Evolutionary conservation across 176 grass and related monocot genomes (phyloP).

Genomic region (Urochloa ruziziensis): DNA sequence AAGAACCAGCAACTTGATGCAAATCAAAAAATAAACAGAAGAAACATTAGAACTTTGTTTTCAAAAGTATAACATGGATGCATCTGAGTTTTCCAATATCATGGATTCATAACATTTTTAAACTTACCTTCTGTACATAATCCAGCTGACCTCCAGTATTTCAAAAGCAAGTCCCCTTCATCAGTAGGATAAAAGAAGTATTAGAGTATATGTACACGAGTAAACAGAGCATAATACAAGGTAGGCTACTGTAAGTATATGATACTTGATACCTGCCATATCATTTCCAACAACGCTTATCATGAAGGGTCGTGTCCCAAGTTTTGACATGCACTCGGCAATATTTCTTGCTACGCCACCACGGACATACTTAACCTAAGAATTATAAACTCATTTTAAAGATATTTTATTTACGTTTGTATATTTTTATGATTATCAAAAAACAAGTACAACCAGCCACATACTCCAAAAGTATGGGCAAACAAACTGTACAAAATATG

Average conservation of each 20-base stretch:
- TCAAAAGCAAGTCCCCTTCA: slow-evolving; percentile 79
- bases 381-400: background rate
- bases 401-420: background rate
- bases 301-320: slow-evolving; percentile 76
- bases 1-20: slow-evolving; percentile 1
- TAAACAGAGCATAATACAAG: slow-evolving; percentile 28
- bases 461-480: background rate
- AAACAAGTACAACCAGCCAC: slow-evolving; percentile 5
- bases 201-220: slow-evolving; percentile 25
- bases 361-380: slow-evolving; percentile 70
- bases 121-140: slow-evolving; percentile 70
- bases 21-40: slow-evolving; percentile 14
- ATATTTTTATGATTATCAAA: background rate
- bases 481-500: slow-evolving; percentile 4
- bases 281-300: slow-evolving; percentile 90
- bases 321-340: slow-evolving; percentile 93
- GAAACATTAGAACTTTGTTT: background rate
- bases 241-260: background rate
- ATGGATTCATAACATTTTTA: background rate
- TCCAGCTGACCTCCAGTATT: slow-evolving; percentile 69
- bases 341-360: slow-evolving; percentile 96
- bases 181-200: slow-evolving; percentile 16
- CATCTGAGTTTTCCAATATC: background rate
- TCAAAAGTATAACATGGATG: background rate
- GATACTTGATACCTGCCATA: slow-evolving; percentile 73